Evolutionary conservation across 2,329 filamentous ascomycete genomes (phyloP), one percentile per base, ranked within the genome.

Genomic region (Ophiocordyceps camponoti-floridani): DNA sequence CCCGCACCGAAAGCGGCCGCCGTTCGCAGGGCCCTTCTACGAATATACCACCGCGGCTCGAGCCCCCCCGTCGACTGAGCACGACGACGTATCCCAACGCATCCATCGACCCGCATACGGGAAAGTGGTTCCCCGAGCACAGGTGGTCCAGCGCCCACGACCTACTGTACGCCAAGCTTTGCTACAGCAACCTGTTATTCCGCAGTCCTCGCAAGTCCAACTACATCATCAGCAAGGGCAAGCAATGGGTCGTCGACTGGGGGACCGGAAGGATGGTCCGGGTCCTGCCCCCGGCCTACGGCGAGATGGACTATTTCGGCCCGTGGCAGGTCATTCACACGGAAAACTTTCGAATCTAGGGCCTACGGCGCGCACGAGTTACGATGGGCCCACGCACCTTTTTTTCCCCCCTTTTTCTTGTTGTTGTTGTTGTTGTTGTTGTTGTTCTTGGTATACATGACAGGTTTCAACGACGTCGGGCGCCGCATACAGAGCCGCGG

Each of bases 211-310:
- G 73, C 44, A 76, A 77, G 55, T 72, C 66, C 48, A 72, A 74
- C 52, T 72, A 72, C 50, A 67, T 77, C 46, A 67, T 77, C 52
- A 64, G 63, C 56, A 67, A 70, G 49, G 73, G 72, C 40, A 74
- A 71, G 54, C 65, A 72, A 52, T 77, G 72, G 71, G 66, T 67
- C 47, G 70, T 77, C 40, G 73, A 77, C 60, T 77, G 73, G 73
- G 58, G 59, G 13, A 75, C 71, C 14, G 73, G 73, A 35, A 65
- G 66, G 45, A 70, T 74, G 66, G 63, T 67, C 27, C 62, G 69
- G 14, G 70, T 73, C 18, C 59, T 69, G 16, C 73, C 73, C 11
- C 73, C 73, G 2, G 63, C 62, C 5, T 77, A 76, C 52, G 68
- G 68, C 38, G 70, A 74, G 52, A 60, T 66, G 42, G 65, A 72